Evolutionary conservation across 2,329 filamentous ascomycete species (phyloP), one percentile per base, ranked within the genome.

Genomic region (Helicocarpus griseus): DNA sequence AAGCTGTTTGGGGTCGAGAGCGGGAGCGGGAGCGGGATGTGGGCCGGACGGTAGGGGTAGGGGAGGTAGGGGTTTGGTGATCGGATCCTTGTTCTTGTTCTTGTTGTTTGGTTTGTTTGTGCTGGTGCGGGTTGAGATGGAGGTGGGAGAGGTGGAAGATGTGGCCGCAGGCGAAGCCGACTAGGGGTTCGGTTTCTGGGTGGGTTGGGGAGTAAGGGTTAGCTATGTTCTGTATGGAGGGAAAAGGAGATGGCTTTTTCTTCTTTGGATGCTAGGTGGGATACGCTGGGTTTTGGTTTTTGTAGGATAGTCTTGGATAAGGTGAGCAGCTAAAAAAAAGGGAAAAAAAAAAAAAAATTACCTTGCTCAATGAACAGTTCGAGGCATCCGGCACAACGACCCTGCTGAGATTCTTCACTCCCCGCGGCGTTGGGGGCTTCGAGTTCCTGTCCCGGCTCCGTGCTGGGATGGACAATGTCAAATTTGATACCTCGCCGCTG

Each of bases 401-500:
- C 68, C 11, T 51, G 13, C 47, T 40, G 11, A 26, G 33, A 35
- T 40, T 53, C 26, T 28, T 49, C 43, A 31, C 29, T 13, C 21
- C 26, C 45, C 31, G 8, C 29, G 5, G n/a, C n/a, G n/a, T n/a
- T n/a, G n/a, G 17, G 11, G 14, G 22, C 29, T 11, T 48, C 17
- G 45, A 49, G 29, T 26, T 48, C 24, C 4, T 41, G 31, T 13
- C 45, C 41, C 49, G 41, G 31, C 38, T 36, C n/a, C 7, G 36
- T 11, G n/a, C 13, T 24, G 21, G 41, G 26, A 19, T 45, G 36
- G 35, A 77, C 67, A 5, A 95, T 80, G 58, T 95, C 86, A 60
- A 97, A 97, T 62, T 90, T 94, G 64, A 98, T 87, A 0, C 86
- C 93, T 58, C 83, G 86, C 48, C 85, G 82, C 65, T 94, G 87